A percentile compares a stretch with the other conserved stretches of the same genome.
These are phyloP conservation scores for Zasmidium angulare DNA, from an alignment of 2,329 filamentous ascomycete genomes.

Conservation along the genomic window DNA sequence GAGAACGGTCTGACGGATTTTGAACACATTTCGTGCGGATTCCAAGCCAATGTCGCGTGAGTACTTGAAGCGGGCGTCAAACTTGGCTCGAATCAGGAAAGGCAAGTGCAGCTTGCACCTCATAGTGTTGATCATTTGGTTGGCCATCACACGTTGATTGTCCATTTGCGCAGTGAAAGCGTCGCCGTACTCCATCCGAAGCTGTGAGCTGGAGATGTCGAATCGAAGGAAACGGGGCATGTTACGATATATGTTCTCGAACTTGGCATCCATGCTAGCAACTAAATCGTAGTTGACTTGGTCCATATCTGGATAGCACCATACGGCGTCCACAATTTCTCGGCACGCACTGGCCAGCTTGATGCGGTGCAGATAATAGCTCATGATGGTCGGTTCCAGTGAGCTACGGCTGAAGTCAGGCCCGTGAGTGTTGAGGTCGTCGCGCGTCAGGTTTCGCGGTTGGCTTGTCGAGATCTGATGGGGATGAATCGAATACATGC, in stretches of 20 bases:
- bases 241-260: slow-evolving; percentile 18
- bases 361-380: slow-evolving; percentile 46
- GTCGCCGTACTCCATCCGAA: slow-evolving; percentile 12
- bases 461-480: slow-evolving; percentile 42
- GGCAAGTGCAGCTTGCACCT: slow-evolving; percentile 32
- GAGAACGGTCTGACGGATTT: slow-evolving; percentile 13
- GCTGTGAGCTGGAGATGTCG: slow-evolving; percentile 11
- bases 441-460: slow-evolving; percentile 46
- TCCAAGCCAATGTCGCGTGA: slow-evolving; percentile 25
- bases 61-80: slow-evolving; percentile 17
- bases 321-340: slow-evolving; percentile 39
- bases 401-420: slow-evolving; percentile 30
- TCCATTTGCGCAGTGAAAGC: slow-evolving; percentile 5
- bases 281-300: slow-evolving; percentile 20
- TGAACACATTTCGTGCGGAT: slow-evolving; percentile 21
- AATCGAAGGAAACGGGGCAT: slow-evolving; percentile 20
- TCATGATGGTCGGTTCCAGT: slow-evolving; percentile 44
- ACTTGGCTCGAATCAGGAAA: slow-evolving; percentile 26
- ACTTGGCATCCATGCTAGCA: slow-evolving; percentile 21
- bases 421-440: slow-evolving; percentile 32
- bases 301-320: slow-evolving; percentile 21
- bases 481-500: slow-evolving; percentile 45
- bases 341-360: slow-evolving; percentile 43
- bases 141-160: slow-evolving; percentile 18
- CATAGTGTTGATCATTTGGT: slow-evolving; percentile 23